phyloP scores from a whole-genome alignment of 2,329 filamentous ascomycete species.

The Colletotrichum limetticola region DNA sequence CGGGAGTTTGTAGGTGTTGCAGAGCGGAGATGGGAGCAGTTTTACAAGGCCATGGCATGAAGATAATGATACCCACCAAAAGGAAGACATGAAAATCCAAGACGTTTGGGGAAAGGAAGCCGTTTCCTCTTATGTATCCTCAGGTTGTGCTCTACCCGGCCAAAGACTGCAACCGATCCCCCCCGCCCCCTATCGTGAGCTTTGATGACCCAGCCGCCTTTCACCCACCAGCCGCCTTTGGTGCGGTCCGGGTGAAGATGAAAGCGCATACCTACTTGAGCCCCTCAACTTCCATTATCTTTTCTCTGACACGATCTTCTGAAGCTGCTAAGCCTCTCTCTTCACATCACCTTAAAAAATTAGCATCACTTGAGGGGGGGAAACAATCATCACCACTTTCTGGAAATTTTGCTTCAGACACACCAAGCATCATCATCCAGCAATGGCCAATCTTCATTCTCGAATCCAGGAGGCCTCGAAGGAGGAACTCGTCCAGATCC shows the following conservation, averaged over 20 bases:
- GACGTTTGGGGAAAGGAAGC: not conserved
- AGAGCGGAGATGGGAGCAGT: constrained; percentile 71
- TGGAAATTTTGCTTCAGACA: not conserved
- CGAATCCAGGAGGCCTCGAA: constrained; percentile 9
- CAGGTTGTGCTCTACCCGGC: not conserved
- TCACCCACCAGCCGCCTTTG: not conserved
- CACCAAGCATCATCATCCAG: not conserved
- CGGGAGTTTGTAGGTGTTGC: constrained; percentile 68
- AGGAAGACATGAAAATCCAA: constrained; percentile 8
- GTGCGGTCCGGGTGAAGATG: constrained; percentile 14
- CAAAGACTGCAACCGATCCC: not conserved
- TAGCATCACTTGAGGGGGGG: not conserved
- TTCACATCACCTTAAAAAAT: not conserved
- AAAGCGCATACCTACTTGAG: constrained; percentile 13
- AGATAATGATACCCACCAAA: constrained; percentile 41
- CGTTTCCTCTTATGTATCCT: not conserved
- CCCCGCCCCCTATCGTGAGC: constrained; percentile 2
- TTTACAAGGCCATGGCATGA: constrained; percentile 52
- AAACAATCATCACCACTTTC: not conserved
- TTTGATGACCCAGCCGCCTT: not conserved
- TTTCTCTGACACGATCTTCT: not conserved
- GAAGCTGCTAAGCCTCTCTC: not conserved
- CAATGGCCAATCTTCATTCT: not conserved
- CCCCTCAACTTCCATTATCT: constrained; percentile 1
- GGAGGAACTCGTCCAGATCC: constrained; percentile 15